Conservation (phyloP, 805 yeast species). For the Teunomyces aglyptinius region DNA sequence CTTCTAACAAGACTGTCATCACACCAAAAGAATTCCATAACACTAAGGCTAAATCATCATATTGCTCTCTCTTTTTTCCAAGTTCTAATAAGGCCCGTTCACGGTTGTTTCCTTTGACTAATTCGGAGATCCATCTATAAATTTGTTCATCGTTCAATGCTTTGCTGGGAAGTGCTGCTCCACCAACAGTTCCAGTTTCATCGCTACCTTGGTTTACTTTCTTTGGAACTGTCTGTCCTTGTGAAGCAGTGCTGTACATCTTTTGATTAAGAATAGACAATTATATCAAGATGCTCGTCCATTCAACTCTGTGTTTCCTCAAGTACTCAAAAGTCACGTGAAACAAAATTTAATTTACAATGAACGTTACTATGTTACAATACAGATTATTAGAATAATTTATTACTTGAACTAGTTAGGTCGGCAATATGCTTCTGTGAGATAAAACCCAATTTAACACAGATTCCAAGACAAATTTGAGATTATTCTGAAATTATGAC, state of each 20-base stretch:
- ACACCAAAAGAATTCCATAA: conserved; percentile 97
- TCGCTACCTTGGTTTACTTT: neutral
- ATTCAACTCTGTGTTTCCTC: neutral
- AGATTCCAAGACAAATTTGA: too few relatives aligned
- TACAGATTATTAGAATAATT: too few relatives aligned
- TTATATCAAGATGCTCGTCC: neutral
- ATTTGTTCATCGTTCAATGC: conserved; percentile 70
- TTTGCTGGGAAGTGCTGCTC: conserved; percentile 9
- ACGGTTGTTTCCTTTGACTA: conserved; percentile 85
- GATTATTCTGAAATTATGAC: too few relatives aligned
- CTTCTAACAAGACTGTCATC: conserved; percentile 87
- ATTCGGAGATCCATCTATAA: conserved; percentile 84
- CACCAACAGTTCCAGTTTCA: neutral
- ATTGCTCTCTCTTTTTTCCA: conserved; percentile 92
- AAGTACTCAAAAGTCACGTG: neutral
- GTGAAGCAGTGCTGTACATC: conserved; percentile 6
- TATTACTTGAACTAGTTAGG: too few relatives aligned
- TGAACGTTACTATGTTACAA: neutral
- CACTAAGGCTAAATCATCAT: conserved; percentile 88
- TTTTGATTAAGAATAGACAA: neutral
- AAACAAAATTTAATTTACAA: neutral
- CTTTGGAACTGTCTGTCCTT: neutral
- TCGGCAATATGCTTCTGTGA: too few relatives aligned
- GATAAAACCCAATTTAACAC: too few relatives aligned
- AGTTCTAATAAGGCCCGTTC: conserved; percentile 90